Evolutionary conservation across 306 rosid genomes (phyloP).

Genomic region (Cyclanthera cordifolia): DNA sequence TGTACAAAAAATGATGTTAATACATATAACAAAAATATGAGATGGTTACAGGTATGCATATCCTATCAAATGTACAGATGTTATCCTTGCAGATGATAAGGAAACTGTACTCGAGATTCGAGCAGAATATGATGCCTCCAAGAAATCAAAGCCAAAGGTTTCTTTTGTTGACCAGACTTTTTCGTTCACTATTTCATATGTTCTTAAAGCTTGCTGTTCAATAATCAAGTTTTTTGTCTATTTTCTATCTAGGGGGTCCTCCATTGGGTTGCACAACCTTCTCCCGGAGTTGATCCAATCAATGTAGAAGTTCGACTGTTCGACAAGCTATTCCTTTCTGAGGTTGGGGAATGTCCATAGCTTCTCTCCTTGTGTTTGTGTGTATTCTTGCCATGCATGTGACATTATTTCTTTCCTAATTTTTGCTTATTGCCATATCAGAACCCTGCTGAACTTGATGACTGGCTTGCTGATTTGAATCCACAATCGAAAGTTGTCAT

Average conservation of each 20-base stretch:
- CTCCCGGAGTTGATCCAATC: slow-evolving; percentile 72
- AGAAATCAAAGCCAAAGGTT: slow-evolving; percentile 97
- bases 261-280: slow-evolving; percentile 78
- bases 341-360: slow-evolving; percentile 40
- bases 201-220: not conserved
- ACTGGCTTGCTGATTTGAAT: slow-evolving; percentile 84
- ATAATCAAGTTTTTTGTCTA: not conserved
- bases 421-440: slow-evolving; percentile 19
- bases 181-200: too few relatives aligned
- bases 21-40: slow-evolving; percentile 5
- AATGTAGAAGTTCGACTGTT: slow-evolving; percentile 78
- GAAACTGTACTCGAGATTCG: slow-evolving; percentile 75
- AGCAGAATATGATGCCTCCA: slow-evolving; percentile 78
- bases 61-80: slow-evolving; percentile 89
- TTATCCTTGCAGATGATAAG: slow-evolving; percentile 65
- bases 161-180: slow-evolving; percentile 3
- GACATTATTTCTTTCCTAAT: not conserved
- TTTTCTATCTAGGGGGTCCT: slow-evolving; percentile 61
- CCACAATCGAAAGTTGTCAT: slow-evolving; percentile 47
- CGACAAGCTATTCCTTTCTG: slow-evolving; percentile 70
- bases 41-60: slow-evolving; percentile 59
- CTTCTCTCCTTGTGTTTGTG: not conserved
- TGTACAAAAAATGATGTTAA: slow-evolving; percentile 2
- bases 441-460: slow-evolving; percentile 92
- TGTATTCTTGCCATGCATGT: not conserved